A percentile compares a stretch with the other conserved stretches of the same genome.
These are phyloP conservation scores for Teratosphaeria gauchensis DNA, from an alignment of 2,329 filamentous ascomycete genomes.

Conservation along the genomic window DNA sequence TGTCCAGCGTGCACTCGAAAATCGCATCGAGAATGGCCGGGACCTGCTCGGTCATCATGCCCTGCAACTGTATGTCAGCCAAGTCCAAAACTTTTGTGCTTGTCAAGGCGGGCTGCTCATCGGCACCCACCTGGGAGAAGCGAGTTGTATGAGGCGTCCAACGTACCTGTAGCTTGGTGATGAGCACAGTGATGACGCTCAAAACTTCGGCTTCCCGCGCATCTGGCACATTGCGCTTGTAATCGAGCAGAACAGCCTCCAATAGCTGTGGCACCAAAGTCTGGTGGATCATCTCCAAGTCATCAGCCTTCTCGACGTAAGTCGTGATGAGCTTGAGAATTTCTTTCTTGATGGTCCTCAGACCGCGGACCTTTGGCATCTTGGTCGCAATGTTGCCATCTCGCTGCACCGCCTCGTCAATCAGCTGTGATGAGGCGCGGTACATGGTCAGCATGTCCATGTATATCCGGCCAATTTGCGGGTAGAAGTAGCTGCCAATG, in stretches of 20 bases:
- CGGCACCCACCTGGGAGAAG: constrained; percentile 29
- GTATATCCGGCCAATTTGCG: constrained; percentile 94
- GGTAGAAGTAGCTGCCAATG: constrained; percentile 94
- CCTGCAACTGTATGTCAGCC: constrained; percentile 40
- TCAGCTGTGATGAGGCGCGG: constrained; percentile 88
- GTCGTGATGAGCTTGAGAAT: constrained; percentile 97
- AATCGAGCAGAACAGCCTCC: constrained; percentile 88
- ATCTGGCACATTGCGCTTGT: constrained; percentile 92
- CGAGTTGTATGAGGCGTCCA: constrained; percentile 44
- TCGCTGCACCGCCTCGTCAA: constrained; percentile 79
- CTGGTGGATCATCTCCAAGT: constrained; percentile 81
- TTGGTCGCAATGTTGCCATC: constrained; percentile 92
- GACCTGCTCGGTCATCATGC: constrained; percentile 96
- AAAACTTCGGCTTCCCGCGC: constrained; percentile 93
- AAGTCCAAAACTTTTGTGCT: constrained; percentile 8
- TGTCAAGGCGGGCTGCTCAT: constrained; percentile 1
- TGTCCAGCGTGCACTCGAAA: constrained; percentile 95
- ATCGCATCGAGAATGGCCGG: constrained; percentile 97
- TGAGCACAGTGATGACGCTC: constrained; percentile 95
- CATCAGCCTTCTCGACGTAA: constrained; percentile 96
- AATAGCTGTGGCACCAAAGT: constrained; percentile 94
- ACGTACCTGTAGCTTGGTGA: constrained; percentile 90
- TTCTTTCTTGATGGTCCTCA: constrained; percentile 98
- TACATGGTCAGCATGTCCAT: constrained; percentile 99
- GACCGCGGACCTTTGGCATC: constrained; percentile 89